These are phyloP conservation scores for Cairneyella variabilis DNA, from an alignment of 495 filamentous ascomycete species.

Conservation along the genomic window DNA sequence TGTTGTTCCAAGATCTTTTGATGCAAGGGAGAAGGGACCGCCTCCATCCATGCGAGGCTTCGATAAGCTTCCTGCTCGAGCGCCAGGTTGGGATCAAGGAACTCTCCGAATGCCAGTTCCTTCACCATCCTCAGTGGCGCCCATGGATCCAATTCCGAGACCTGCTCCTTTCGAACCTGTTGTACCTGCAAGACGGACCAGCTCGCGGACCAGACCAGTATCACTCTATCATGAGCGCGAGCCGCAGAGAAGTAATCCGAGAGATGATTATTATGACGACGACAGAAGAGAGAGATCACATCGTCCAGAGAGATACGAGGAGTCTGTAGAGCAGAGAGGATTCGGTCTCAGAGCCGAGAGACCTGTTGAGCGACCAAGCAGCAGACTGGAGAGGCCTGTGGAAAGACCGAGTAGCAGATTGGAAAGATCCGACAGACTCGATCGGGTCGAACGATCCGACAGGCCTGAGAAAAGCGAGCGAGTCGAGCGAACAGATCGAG, in stretches of 20 bases:
- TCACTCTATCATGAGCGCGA: conserved; percentile 44
- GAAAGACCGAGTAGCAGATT: too few species aligned
- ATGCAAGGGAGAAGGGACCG: conserved; percentile 47
- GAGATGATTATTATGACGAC: conserved; percentile 26
- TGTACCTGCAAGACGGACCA: conserved; percentile 7
- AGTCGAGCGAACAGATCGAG: conserved; percentile 16
- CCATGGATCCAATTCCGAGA: conserved; percentile 17
- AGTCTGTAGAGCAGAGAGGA: conserved; percentile 19
- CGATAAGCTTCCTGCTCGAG: conserved; percentile 47
- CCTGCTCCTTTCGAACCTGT: conserved; percentile 18
- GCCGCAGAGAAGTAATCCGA: conserved; percentile 15
- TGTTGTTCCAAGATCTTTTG: conserved; percentile 40
- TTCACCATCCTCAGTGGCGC: conserved; percentile 10
- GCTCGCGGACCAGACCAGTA: conserved; percentile 33
- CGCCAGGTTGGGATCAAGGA: conserved; percentile 33
- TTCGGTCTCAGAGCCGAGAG: conserved; percentile 20
- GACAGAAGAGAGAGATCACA: conserved; percentile 12
- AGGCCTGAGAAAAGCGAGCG: conserved; percentile 12
- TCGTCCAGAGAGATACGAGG: conserved; percentile 24
- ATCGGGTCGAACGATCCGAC: conserved; percentile 1
- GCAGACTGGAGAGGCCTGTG: background rate
- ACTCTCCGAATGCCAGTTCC: conserved; percentile 41
- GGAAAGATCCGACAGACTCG: background rate
- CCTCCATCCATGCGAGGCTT: conserved; percentile 60
- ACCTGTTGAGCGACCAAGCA: background rate